phyloP scores from a whole-genome alignment of 2,329 filamentous ascomycete species.

The Tolypocladium nubicola region DNA sequence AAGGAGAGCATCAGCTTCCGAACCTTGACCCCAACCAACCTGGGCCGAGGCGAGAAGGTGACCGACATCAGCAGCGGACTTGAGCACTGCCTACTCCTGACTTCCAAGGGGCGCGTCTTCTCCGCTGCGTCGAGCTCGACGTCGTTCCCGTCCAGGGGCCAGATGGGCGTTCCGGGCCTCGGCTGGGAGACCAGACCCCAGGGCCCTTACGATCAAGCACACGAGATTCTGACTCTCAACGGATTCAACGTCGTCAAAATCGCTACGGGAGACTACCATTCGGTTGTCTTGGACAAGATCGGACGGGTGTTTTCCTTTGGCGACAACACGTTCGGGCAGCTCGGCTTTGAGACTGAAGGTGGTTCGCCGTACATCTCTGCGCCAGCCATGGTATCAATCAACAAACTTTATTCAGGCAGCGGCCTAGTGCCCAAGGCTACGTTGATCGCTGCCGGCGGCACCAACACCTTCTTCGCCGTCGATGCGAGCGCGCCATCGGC shows the following conservation, averaged over 20 bases:
- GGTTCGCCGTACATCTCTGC: conserved; percentile 54
- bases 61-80: conserved; percentile 65
- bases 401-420: conserved; percentile 60
- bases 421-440: conserved; percentile 58
- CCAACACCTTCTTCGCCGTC: conserved; percentile 78
- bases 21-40: conserved; percentile 51
- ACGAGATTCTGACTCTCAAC: conserved; percentile 64
- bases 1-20: conserved; percentile 55
- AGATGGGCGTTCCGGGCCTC: conserved; percentile 77
- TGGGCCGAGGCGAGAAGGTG: conserved; percentile 62
- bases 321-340: conserved; percentile 83
- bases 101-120: conserved; percentile 76
- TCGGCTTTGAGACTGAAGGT: conserved; percentile 65
- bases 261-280: conserved; percentile 80
- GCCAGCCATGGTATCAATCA: conserved; percentile 60
- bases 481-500: conserved; percentile 51
- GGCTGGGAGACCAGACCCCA: conserved; percentile 67
- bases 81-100: conserved; percentile 80
- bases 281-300: conserved; percentile 62
- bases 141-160: conserved; percentile 70
- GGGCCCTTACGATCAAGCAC: conserved; percentile 70
- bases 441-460: conserved; percentile 72
- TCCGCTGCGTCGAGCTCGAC: conserved; percentile 73
- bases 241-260: conserved; percentile 64
- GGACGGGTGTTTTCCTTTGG: conserved; percentile 81